Evolutionary conservation across 2,329 filamentous ascomycete species (phyloP).

Genomic region (Penicillium occitanis): DNA sequence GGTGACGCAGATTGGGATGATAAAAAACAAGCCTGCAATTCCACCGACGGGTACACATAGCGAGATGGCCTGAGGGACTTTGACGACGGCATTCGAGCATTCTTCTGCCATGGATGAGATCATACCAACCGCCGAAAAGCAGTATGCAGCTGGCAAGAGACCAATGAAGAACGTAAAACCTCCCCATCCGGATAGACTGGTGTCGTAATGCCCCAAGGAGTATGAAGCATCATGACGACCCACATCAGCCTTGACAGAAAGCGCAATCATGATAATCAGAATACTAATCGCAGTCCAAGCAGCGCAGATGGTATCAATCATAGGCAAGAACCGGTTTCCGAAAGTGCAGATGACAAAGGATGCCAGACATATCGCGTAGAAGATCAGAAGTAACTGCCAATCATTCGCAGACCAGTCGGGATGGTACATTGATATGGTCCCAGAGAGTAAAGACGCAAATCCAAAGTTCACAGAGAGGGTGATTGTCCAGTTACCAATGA

Average conservation of each 20-base stretch:
- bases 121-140: conserved; percentile 62
- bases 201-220: conserved; percentile 59
- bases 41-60: conserved; percentile 56
- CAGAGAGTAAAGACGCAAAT: conserved; percentile 56
- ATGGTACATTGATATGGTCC: conserved; percentile 55
- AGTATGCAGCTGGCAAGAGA: conserved; percentile 59
- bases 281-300: conserved; percentile 58
- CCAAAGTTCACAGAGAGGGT: conserved; percentile 57
- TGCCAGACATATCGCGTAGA: conserved; percentile 65
- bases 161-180: conserved; percentile 64
- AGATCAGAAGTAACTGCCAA: conserved; percentile 71
- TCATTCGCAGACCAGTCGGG: conserved; percentile 53
- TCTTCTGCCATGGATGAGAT: conserved; percentile 64
- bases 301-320: conserved; percentile 60
- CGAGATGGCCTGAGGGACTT: conserved; percentile 54
- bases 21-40: conserved; percentile 56
- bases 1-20: conserved; percentile 56
- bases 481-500: conserved; percentile 55
- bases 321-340: conserved; percentile 66
- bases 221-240: conserved; percentile 55
- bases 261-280: conserved; percentile 56
- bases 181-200: conserved; percentile 57
- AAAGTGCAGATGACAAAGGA: conserved; percentile 66
- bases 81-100: conserved; percentile 53
- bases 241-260: conserved; percentile 55